Base-by-base conservation (phyloP, 768 basidiomycete genomes). In the Pulveroboletus sp. region DNA sequence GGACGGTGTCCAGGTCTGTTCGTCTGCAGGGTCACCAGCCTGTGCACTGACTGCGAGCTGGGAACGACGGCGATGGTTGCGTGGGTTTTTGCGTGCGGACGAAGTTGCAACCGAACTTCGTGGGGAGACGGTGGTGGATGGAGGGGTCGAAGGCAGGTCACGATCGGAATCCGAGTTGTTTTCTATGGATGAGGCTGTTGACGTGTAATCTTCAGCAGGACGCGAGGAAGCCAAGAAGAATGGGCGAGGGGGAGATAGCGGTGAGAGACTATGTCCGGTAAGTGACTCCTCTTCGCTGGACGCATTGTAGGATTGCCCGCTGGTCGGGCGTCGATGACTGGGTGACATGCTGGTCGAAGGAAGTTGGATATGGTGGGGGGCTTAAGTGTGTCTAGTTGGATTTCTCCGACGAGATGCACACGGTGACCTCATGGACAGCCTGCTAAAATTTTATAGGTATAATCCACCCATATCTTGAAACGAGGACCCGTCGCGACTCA, bases 201-300 rank as follows among this genome's bases (percentile, higher is more conserved):
- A 47, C 6, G 47, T 55, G 36, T 46, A 49, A 42, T 66, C 64
- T 8, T 61, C 65, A 4, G 49, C 6, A 13, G 19, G 32, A 23
- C 62, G 62, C 0, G 57, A 48, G 2, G 57, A 31, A 0, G 58
- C 62, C 11, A 72, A 56, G 58, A 73, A 74, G 62, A 67, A 68
- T 0, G 72, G 72, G 2, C 72, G 70, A 0, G 73, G 71, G 1
- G 68, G 71, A 0, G 63, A 57, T 17, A 29, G 69, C 10, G 64
- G 61, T 14, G 47, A 16, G 9, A 56, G 31, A 1, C 40, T 16
- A 17, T 59, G 57, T 0, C 55, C 45, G 32, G 47, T 53, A 40
- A 53, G 53, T 1, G 63, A 60, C 57, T 65, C 63, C 0, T 64
- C 64, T 35, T 64, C 63, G 36, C 64, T 64, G 17, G 64, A 64